Conservation (phyloP, 768 basidiomycete species). For the Tylopilus intermedius region DNA sequence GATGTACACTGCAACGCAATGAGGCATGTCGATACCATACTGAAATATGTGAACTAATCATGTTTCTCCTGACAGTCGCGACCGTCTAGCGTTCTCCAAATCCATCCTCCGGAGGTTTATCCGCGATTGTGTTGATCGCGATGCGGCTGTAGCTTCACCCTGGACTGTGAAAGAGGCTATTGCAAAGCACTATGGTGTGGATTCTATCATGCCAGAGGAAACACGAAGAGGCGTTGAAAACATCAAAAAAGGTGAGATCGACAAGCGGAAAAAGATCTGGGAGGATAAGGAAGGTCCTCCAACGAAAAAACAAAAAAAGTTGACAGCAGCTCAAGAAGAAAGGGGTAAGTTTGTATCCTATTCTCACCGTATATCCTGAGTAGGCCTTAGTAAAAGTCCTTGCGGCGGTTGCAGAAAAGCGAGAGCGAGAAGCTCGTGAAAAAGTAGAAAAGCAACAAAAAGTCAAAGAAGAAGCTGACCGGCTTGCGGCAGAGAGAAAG, state of each 20-base stretch:
- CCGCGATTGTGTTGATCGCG: slow-evolving; percentile 90
- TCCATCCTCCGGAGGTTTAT: slow-evolving; percentile 95
- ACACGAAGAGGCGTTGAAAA: slow-evolving; percentile 72
- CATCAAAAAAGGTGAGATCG: slow-evolving; percentile 82
- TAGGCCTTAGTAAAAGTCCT: slow-evolving; percentile 25
- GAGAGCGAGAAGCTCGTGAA: slow-evolving; percentile 65
- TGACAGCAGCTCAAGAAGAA: slow-evolving; percentile 69
- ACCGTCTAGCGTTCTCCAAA: slow-evolving; percentile 93
- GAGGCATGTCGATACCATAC: slow-evolving; percentile 50
- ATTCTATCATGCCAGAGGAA: slow-evolving; percentile 81
- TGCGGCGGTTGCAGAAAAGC: slow-evolving; percentile 48
- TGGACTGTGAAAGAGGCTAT: slow-evolving; percentile 91
- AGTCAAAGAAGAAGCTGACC: slow-evolving; percentile 67
- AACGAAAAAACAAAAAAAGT: slow-evolving; percentile 76
- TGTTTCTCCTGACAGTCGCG: slow-evolving; percentile 55
- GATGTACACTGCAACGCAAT: slow-evolving; percentile 78
- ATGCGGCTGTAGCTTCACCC: slow-evolving; percentile 87
- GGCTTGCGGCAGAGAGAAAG: slow-evolving; percentile 70
- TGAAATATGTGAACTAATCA: slow-evolving; percentile 1
- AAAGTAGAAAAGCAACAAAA: slow-evolving; percentile 62
- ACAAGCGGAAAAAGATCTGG: slow-evolving; percentile 89
- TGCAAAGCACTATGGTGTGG: slow-evolving; percentile 80
- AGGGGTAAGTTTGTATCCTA: slow-evolving; percentile 43
- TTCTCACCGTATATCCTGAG: slow-evolving; percentile 8
- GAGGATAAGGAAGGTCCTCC: slow-evolving; percentile 83